A percentile compares a stretch with the other conserved stretches of the same genome.
phyloP scores from a whole-genome alignment of 2,329 filamentous ascomycete species.

The Beauveria bassiana region DNA sequence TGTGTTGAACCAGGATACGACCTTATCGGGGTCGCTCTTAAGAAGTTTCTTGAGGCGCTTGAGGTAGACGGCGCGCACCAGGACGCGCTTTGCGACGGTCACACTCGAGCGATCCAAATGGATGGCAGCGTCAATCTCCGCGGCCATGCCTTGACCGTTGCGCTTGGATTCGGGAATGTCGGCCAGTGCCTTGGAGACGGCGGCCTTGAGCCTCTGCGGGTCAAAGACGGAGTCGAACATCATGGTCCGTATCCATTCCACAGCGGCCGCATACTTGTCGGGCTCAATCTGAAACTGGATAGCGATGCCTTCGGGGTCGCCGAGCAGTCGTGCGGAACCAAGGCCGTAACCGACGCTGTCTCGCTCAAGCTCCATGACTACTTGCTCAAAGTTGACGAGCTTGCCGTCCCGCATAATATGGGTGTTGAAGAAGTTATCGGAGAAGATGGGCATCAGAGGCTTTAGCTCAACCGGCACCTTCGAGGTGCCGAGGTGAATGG shows the following conservation, averaged over 20 bases:
- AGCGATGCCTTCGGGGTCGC: constrained; percentile 73
- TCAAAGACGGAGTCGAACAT: constrained; percentile 90
- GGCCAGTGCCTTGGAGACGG: constrained; percentile 72
- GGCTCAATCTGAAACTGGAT: constrained; percentile 81
- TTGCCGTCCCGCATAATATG: constrained; percentile 72
- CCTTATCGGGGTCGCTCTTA: constrained; percentile 63
- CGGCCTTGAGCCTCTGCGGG: constrained; percentile 52
- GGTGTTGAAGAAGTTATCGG: constrained; percentile 89
- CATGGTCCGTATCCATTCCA: constrained; percentile 78
- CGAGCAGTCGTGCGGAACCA: constrained; percentile 57
- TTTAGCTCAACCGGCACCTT: constrained; percentile 73
- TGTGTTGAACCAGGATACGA: constrained; percentile 70
- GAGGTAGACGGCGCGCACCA: constrained; percentile 82
- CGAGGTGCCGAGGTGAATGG: constrained; percentile 70
- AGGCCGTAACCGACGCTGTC: constrained; percentile 83
- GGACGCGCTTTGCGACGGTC: constrained; percentile 66
- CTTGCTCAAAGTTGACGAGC: constrained; percentile 78
- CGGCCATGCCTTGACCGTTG: constrained; percentile 63
- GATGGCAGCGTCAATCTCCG: constrained; percentile 65
- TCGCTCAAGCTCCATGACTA: constrained; percentile 82
- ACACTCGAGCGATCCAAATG: constrained; percentile 73
- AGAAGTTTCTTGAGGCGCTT: constrained; percentile 78
- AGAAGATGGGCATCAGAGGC: constrained; percentile 76
- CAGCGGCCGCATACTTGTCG: constrained; percentile 74
- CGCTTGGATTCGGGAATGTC: constrained; percentile 91